phyloP scores from a whole-genome alignment of 352 stramenopile species.

The Phytophthora fragariaefolia region DNA sequence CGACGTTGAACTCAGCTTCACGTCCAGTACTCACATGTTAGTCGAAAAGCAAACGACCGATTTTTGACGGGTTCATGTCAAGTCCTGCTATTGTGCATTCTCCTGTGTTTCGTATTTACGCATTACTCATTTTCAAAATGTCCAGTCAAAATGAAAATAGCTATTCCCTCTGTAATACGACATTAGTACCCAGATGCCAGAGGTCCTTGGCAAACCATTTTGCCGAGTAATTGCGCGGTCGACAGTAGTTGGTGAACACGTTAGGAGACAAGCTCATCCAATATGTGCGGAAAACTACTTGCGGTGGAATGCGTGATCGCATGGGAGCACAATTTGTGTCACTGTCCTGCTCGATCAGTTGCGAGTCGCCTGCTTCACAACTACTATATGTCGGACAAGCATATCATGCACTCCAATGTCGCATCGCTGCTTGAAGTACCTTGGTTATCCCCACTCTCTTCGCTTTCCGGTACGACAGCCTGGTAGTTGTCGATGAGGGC shows the following conservation, averaged over 20 bases:
- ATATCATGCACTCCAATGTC: conserved; percentile 43
- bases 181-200: too few relatives aligned
- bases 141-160: too few relatives aligned
- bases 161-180: too few relatives aligned
- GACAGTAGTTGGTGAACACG: conserved; percentile 56
- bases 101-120: too few relatives aligned
- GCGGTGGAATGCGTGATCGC: conserved; percentile 66
- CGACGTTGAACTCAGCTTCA: too few relatives aligned
- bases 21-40: too few relatives aligned
- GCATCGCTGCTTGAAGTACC: background rate
- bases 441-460: conserved; percentile 17
- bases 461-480: background rate
- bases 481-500: conserved; percentile 55
- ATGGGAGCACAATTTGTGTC: conserved; percentile 47
- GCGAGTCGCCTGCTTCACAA: background rate
- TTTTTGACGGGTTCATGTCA: too few relatives aligned
- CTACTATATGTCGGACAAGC: conserved; percentile 37
- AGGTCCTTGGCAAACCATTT: conserved; percentile 75
- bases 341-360: too few relatives aligned
- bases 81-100: too few relatives aligned
- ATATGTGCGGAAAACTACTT: conserved; percentile 65
- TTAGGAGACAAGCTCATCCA: conserved; percentile 45
- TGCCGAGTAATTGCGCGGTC: conserved; percentile 39
- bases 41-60: too few relatives aligned
- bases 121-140: too few relatives aligned